These are phyloP conservation scores for Anthracocystis setariae DNA, from an alignment of 1,284 basidiomycete species.

Conservation along the genomic window DNA sequence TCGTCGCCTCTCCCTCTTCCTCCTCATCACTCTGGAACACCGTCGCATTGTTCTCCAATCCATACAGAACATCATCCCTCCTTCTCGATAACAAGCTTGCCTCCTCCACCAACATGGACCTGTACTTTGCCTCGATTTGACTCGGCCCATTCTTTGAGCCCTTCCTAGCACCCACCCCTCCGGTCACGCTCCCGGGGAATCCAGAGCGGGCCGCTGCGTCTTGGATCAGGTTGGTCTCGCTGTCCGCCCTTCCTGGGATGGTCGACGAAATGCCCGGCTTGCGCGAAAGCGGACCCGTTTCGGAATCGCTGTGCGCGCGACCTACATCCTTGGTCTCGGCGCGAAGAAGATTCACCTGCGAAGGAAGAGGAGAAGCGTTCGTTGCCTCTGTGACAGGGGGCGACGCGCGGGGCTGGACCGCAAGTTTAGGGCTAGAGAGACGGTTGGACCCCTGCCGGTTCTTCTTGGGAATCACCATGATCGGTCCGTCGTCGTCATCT, in stretches of 20 bases:
- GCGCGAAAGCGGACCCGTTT: slow-evolving; percentile 3
- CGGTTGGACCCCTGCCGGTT: slow-evolving; percentile 17
- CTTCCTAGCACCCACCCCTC: slow-evolving; percentile 12
- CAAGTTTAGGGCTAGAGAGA: slow-evolving; percentile 11
- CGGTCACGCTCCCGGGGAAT: slow-evolving; percentile 4
- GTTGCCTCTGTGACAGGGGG: not conserved
- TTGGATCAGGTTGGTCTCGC: slow-evolving; percentile 21
- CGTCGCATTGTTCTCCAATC: slow-evolving; percentile 23
- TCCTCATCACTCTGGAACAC: slow-evolving; percentile 24
- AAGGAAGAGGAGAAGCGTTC: not conserved
- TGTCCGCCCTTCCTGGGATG: slow-evolving; percentile 15
- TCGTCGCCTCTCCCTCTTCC: not conserved
- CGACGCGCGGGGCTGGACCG: slow-evolving; percentile 5
- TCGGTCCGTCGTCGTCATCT: slow-evolving; percentile 58
- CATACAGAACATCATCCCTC: slow-evolving; percentile 61
- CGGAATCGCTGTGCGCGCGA: slow-evolving; percentile 29
- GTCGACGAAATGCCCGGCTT: no score
- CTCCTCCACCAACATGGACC: slow-evolving; percentile 64
- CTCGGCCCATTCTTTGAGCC: slow-evolving; percentile 23
- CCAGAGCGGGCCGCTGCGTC: slow-evolving; percentile 12
- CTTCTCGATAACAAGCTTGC: slow-evolving; percentile 62
- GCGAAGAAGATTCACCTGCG: slow-evolving; percentile 4
- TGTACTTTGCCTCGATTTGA: slow-evolving; percentile 52
- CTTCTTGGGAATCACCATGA: slow-evolving; percentile 55
- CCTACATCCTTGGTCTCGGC: not conserved